Conservation (phyloP, 768 basidiomycete genomes). For the Hypholoma sublateritium region DNA sequence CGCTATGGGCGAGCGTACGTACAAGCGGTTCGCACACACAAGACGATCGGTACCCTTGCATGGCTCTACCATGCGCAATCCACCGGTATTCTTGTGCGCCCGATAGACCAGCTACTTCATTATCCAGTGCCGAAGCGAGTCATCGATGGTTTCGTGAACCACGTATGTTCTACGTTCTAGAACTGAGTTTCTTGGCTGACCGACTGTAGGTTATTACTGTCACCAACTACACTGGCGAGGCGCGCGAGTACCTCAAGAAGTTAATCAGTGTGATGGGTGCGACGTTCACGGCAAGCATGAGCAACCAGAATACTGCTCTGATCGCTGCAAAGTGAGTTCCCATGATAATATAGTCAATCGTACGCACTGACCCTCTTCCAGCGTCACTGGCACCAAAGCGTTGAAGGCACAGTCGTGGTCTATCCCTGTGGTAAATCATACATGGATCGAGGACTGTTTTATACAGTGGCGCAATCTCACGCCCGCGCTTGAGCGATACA, state of each 20-base stretch:
- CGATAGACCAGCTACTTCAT: slow-evolving; percentile 78
- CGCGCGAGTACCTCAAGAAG: slow-evolving; percentile 86
- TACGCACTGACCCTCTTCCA: slow-evolving; percentile 18
- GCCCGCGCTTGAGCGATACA: slow-evolving; percentile 64
- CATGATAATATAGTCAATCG: not conserved
- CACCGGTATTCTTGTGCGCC: slow-evolving; percentile 56
- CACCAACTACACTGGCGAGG: slow-evolving; percentile 86
- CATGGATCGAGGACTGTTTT: slow-evolving; percentile 92
- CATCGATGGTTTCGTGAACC: slow-evolving; percentile 57
- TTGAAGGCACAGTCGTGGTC: slow-evolving; percentile 76
- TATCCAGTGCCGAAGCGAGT: slow-evolving; percentile 72
- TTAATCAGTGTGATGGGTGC: slow-evolving; percentile 78
- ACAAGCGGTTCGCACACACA: slow-evolving; percentile 59
- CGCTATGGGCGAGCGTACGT: slow-evolving; percentile 71
- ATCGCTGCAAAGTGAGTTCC: slow-evolving; percentile 78
- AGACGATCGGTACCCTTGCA: slow-evolving; percentile 73
- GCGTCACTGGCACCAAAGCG: slow-evolving; percentile 58
- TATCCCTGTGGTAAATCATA: slow-evolving; percentile 86
- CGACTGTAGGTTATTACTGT: slow-evolving; percentile 67
- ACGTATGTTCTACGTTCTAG: slow-evolving; percentile 39
- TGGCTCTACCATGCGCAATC: slow-evolving; percentile 85
- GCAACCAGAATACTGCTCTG: slow-evolving; percentile 71
- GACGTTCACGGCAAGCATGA: slow-evolving; percentile 81
- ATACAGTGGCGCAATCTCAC: slow-evolving; percentile 73
- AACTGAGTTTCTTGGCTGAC: not conserved